Evolutionary conservation across 148 eudicot species (phyloP).

Genomic region (Persicaria maculosa): DNA sequence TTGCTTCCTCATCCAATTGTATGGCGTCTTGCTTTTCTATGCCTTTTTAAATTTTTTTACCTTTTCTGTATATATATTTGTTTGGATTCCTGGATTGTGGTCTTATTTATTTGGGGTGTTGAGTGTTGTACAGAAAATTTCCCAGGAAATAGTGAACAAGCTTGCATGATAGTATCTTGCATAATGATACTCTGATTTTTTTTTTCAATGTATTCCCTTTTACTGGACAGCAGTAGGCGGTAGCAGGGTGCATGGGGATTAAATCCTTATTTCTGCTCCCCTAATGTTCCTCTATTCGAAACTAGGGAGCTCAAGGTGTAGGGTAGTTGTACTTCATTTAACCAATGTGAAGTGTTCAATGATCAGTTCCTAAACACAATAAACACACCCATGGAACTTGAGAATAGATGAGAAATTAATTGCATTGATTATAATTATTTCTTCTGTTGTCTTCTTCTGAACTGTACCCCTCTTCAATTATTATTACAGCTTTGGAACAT

Average conservation of each 20-base stretch:
- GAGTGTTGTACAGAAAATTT: neutral
- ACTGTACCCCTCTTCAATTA: conserved; percentile 17
- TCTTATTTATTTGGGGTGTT: neutral
- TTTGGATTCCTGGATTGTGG: neutral
- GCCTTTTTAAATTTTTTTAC: neutral
- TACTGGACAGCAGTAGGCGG: no score
- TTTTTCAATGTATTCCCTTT: neutral
- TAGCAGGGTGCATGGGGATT: no score
- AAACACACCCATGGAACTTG: neutral
- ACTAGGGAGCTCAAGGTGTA: no score
- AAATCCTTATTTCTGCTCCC: no score
- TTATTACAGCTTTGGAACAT: no score
- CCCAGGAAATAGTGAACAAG: neutral
- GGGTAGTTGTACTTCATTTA: neutral
- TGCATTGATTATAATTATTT: neutral
- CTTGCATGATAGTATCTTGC: neutral
- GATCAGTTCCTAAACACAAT: neutral
- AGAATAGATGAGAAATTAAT: neutral
- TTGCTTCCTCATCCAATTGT: conserved; percentile 97
- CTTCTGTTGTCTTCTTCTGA: conserved; percentile 7
- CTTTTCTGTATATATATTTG: neutral
- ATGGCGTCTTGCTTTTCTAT: conserved; percentile 23
- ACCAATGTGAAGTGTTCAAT: neutral
- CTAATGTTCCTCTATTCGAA: no score
- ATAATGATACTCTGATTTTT: neutral